Percentiles rank a stretch among this genome's conserved stretches.
Evolutionary conservation across 2,329 filamentous ascomycete species (phyloP).

Genomic region (Talaromyces sp.): DNA sequence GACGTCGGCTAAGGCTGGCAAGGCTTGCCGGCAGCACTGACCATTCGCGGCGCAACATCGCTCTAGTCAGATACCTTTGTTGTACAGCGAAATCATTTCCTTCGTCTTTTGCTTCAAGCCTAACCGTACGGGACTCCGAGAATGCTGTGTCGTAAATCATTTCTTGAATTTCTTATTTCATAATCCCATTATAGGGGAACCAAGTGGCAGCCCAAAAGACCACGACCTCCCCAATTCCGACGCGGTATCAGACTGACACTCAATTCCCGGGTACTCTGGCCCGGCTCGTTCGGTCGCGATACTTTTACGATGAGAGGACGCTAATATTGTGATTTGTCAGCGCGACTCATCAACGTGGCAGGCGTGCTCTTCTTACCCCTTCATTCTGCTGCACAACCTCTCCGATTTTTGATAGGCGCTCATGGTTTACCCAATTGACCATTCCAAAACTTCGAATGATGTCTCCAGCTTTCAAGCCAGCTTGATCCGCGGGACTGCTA

Average conservation of each 20-base stretch:
- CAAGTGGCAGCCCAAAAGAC: conserved; percentile 85
- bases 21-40: neutral
- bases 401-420: conserved; percentile 78
- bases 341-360: neutral
- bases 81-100: neutral
- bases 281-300: conserved; percentile 46
- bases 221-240: conserved; percentile 84
- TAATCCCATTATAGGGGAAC: conserved; percentile 61
- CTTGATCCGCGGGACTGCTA: conserved; percentile 74
- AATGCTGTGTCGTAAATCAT: neutral
- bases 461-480: conserved; percentile 78
- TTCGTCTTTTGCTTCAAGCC: neutral
- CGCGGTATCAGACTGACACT: conserved; percentile 70
- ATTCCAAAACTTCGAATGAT: conserved; percentile 79
- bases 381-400: conserved; percentile 86
- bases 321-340: conserved; percentile 43
- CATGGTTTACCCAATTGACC: conserved; percentile 79
- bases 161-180: neutral
- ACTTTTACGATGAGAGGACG: conserved; percentile 67
- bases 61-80: neutral
- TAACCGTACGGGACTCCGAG: neutral
- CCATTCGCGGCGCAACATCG: neutral
- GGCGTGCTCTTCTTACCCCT: conserved; percentile 60
- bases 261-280: conserved; percentile 53
- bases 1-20: neutral